Percentiles rank a stretch among this genome's conserved stretches.
Evolutionary conservation across 208 protist species (phyloP).

Genomic region (Trypanosoma cruzi): DNA sequence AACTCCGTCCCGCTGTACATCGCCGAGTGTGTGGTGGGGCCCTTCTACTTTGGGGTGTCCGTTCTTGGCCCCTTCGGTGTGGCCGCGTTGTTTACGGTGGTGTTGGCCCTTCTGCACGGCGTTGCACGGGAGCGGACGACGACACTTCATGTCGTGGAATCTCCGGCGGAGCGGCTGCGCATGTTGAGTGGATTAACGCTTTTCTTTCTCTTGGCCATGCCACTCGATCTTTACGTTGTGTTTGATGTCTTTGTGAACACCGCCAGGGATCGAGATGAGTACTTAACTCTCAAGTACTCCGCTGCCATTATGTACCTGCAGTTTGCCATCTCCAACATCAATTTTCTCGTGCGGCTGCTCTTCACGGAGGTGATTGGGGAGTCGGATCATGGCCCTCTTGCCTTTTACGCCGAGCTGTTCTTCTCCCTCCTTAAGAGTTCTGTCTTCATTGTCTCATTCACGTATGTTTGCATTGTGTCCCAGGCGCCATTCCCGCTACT

Average conservation of each 20-base stretch:
- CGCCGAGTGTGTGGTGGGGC: slow-evolving; percentile 54
- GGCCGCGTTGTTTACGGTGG: slow-evolving; percentile 38
- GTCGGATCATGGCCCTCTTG: slow-evolving; percentile 34
- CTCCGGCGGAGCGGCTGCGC: slow-evolving; percentile 4
- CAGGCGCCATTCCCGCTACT: slow-evolving; percentile 56
- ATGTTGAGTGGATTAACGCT: slow-evolving; percentile 24
- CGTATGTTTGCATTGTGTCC: slow-evolving; percentile 41
- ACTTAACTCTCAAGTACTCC: slow-evolving; percentile 14
- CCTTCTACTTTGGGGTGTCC: slow-evolving; percentile 37
- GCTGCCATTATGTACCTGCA: slow-evolving; percentile 22
- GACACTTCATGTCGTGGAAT: slow-evolving; percentile 28
- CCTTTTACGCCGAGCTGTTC: slow-evolving; percentile 36
- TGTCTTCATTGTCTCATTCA: slow-evolving; percentile 52
- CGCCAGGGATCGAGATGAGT: not conserved
- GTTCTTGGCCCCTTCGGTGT: slow-evolving; percentile 35
- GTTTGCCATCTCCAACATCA: slow-evolving; percentile 21
- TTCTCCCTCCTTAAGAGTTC: slow-evolving; percentile 33
- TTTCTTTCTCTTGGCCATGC: slow-evolving; percentile 18
- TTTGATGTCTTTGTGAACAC: slow-evolving; percentile 22
- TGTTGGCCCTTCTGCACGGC: slow-evolving; percentile 57
- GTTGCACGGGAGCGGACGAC: slow-evolving; percentile 62
- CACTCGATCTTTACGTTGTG: slow-evolving; percentile 25
- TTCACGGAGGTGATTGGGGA: slow-evolving; percentile 36
- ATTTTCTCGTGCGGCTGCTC: slow-evolving; percentile 28
- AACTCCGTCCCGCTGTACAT: slow-evolving; percentile 46